Evolutionary conservation across 371 early-diverging fungal species (phyloP).

Genomic region (Mortierella sp.): DNA sequence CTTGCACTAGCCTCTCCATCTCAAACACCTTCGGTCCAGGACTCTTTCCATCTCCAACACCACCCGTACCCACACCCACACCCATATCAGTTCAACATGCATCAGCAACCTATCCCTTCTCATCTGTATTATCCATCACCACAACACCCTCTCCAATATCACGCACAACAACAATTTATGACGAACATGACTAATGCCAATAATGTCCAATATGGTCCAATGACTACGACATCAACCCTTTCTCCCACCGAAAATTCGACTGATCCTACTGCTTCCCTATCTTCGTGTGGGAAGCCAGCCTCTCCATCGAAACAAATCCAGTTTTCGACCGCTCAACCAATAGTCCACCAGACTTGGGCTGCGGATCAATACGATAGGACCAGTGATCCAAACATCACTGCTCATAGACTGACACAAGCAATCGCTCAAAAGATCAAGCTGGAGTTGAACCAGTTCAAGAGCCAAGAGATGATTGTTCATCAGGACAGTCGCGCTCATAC

Average conservation of each 20-base stretch:
- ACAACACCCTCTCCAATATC: conserved; percentile 1
- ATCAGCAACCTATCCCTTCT: conserved; percentile 15
- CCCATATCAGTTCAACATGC: not conserved
- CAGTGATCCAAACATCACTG: conserved; percentile 72
- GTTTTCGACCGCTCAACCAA: conserved; percentile 63
- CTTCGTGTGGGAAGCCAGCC: not conserved
- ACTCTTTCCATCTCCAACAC: not conserved
- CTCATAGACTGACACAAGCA: conserved; percentile 71
- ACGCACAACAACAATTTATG: conserved; percentile 8
- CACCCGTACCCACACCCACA: conserved; percentile 1
- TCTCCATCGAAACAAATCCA: conserved; percentile 49
- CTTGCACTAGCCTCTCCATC: not conserved
- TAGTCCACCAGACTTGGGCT: conserved; percentile 75
- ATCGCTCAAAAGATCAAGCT: conserved; percentile 80
- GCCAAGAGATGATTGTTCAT: conserved; percentile 82
- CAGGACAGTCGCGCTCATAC: conserved; percentile 79
- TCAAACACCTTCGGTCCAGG: not conserved
- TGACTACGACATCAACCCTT: not conserved
- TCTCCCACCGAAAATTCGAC: not conserved
- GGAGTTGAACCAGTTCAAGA: conserved; percentile 83
- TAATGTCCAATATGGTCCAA: conserved; percentile 2
- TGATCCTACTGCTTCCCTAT: not conserved
- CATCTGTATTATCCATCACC: conserved; percentile 14
- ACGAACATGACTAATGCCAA: not conserved
- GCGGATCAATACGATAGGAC: conserved; percentile 79